phyloP scores from a whole-genome alignment of 2,329 filamentous ascomycete genomes.

The Passalora sequoiae region DNA sequence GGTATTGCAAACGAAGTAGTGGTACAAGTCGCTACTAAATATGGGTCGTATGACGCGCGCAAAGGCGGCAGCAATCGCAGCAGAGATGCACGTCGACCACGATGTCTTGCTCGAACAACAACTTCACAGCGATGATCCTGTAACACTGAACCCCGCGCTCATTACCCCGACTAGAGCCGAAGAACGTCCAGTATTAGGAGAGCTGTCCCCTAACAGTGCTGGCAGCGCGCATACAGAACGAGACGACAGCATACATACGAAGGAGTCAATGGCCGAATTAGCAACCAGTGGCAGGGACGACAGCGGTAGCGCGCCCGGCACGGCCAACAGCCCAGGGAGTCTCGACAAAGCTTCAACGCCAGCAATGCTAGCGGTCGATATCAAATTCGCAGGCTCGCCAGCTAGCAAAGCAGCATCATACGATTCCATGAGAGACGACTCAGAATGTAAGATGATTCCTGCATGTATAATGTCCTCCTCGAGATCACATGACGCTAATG shows the following conservation, averaged over 20 bases:
- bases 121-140: slow-evolving; percentile 8
- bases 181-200: slow-evolving; percentile 37
- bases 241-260: slow-evolving; percentile 18
- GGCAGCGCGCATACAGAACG: slow-evolving; percentile 24
- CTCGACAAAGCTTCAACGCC: not conserved
- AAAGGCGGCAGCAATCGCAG: slow-evolving; percentile 37
- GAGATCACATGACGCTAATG: slow-evolving; percentile 24
- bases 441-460: slow-evolving; percentile 17
- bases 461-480: slow-evolving; percentile 10
- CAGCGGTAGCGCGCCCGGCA: slow-evolving; percentile 8
- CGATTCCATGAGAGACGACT: slow-evolving; percentile 17
- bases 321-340: slow-evolving; percentile 10
- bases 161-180: slow-evolving; percentile 12
- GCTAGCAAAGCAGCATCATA: slow-evolving; percentile 18
- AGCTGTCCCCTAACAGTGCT: slow-evolving; percentile 38
- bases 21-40: too few species aligned
- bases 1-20: not conserved
- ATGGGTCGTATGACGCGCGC: slow-evolving; percentile 42
- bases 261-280: slow-evolving; percentile 33
- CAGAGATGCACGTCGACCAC: slow-evolving; percentile 35
- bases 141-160: too few species aligned
- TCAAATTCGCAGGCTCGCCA: slow-evolving; percentile 16
- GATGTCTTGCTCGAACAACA: slow-evolving; percentile 32
- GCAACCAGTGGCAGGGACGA: slow-evolving; percentile 30
- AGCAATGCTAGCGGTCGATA: slow-evolving; percentile 18